phyloP scores from a whole-genome alignment of 306 rosid species.

The Prunus armeniaca region DNA sequence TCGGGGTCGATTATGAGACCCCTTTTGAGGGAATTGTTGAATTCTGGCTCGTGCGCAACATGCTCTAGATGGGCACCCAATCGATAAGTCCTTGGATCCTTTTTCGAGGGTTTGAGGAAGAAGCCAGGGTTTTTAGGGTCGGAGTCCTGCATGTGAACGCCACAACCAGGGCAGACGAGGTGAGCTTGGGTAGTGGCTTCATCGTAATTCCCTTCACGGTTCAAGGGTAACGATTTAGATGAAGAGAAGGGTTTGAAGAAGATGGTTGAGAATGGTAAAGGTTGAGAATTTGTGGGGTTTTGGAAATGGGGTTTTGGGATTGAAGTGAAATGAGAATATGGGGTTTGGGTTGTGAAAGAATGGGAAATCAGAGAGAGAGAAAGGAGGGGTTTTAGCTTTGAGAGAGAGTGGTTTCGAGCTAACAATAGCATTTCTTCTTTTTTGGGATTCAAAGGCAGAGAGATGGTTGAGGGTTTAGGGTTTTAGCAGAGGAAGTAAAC shows the following conservation, averaged over 20 bases:
- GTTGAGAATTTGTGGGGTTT: constrained; percentile 3
- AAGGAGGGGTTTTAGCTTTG: constrained; percentile 28
- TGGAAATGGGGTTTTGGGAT: constrained; percentile 13
- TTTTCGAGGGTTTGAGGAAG: constrained; percentile 67
- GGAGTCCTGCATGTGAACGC: constrained; percentile 74
- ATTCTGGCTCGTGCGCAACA: constrained; percentile 57
- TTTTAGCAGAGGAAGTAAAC: neutral
- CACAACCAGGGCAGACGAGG: constrained; percentile 83
- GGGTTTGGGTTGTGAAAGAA: neutral
- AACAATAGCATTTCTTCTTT: constrained; percentile 21
- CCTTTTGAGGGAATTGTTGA: constrained; percentile 61
- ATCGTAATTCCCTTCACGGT: constrained; percentile 82
- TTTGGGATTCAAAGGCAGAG: neutral
- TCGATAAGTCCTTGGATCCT: constrained; percentile 46
- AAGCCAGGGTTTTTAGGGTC: constrained; percentile 80
- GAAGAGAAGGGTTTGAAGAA: constrained; percentile 25
- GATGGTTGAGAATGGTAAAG: neutral
- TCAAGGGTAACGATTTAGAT: constrained; percentile 31
- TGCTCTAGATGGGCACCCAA: constrained; percentile 52
- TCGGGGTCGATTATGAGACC: constrained; percentile 60
- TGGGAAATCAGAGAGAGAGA: constrained; percentile 18
- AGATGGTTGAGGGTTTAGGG: constrained; percentile 17
- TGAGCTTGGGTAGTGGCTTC: constrained; percentile 41
- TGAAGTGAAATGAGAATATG: constrained; percentile 1
- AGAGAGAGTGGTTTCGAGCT: constrained; percentile 31